Conservation (phyloP, 2,329 filamentous ascomycete species). For the Zopfia rhizophila region DNA sequence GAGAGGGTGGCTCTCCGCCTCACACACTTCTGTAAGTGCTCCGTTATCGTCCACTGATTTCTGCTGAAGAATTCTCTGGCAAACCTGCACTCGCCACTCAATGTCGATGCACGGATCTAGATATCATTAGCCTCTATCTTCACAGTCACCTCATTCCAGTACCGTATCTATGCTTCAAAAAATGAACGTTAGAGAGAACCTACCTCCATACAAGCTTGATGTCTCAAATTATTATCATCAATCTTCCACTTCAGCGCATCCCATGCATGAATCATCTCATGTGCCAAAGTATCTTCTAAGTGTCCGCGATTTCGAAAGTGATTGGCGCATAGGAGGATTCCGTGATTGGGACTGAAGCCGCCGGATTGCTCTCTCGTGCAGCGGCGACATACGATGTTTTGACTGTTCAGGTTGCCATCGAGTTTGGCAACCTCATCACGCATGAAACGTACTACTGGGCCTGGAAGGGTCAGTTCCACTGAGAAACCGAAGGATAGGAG, state of each 20-base stretch:
- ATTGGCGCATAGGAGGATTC: conserved; percentile 93
- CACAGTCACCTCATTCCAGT: neutral
- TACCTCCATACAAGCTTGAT: conserved; percentile 95
- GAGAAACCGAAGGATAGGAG: conserved; percentile 1
- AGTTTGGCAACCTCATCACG: conserved; percentile 81
- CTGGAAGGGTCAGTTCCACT: neutral
- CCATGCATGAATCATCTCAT: conserved; percentile 98
- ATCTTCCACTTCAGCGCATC: conserved; percentile 93
- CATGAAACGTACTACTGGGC: conserved; percentile 85
- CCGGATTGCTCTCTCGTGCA: conserved; percentile 80
- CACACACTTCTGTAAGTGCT: conserved; percentile 95
- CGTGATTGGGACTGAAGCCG: conserved; percentile 86
- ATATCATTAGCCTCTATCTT: conserved; percentile 6
- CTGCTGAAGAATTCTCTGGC: conserved; percentile 84
- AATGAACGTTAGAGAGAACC: conserved; percentile 24
- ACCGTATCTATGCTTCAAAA: neutral
- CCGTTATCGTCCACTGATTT: conserved; percentile 87
- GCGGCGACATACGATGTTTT: conserved; percentile 83
- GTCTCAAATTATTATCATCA: conserved; percentile 81
- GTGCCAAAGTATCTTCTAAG: conserved; percentile 91
- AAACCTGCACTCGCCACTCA: conserved; percentile 95
- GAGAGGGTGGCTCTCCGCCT: conserved; percentile 81
- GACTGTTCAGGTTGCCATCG: conserved; percentile 76
- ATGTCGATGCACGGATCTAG: conserved; percentile 89
- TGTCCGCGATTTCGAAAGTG: conserved; percentile 82